Conservation (phyloP, 305 asterid species). For the Fraxinus paxiana region DNA sequence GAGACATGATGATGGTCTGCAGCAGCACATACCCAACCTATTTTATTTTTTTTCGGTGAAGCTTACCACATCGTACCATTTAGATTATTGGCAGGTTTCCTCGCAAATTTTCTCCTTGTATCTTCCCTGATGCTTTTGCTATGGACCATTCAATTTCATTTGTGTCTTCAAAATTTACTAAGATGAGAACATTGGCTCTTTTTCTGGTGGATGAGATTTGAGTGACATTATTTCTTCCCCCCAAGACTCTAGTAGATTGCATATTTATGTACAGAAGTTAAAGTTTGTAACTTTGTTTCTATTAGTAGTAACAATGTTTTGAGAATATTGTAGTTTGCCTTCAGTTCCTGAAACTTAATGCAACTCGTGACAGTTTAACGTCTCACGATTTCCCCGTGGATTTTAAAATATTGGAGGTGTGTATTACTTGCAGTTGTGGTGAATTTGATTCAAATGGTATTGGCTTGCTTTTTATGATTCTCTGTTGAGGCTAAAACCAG, state of each 20-base stretch:
- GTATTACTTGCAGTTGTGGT: not conserved
- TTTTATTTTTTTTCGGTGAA: conserved; percentile 10
- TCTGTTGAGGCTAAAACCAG: not conserved
- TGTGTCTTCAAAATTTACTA: conserved; percentile 25
- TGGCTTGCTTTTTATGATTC: not conserved
- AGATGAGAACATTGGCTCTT: conserved; percentile 20
- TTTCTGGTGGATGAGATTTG: conserved; percentile 25
- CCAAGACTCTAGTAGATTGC: conserved; percentile 27
- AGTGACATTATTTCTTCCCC: conserved; percentile 19
- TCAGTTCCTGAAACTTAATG: not conserved
- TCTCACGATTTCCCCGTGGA: not conserved
- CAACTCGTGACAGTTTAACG: not conserved
- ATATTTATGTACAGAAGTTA: conserved; percentile 47
- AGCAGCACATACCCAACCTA: not conserved
- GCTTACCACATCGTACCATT: conserved; percentile 14
- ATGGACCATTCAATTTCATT: conserved; percentile 16
- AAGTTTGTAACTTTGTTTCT: conserved; percentile 22
- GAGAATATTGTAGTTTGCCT: conserved; percentile 14
- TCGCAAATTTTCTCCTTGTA: not conserved
- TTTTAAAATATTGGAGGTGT: not conserved
- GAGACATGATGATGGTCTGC: not conserved
- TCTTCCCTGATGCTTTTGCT: conserved; percentile 5
- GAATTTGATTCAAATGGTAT: not conserved
- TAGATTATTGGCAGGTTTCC: conserved; percentile 24
- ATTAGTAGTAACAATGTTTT: not conserved